Evolutionary conservation across 768 basidiomycete genomes (phyloP).

Genomic region (Suillus lakei): DNA sequence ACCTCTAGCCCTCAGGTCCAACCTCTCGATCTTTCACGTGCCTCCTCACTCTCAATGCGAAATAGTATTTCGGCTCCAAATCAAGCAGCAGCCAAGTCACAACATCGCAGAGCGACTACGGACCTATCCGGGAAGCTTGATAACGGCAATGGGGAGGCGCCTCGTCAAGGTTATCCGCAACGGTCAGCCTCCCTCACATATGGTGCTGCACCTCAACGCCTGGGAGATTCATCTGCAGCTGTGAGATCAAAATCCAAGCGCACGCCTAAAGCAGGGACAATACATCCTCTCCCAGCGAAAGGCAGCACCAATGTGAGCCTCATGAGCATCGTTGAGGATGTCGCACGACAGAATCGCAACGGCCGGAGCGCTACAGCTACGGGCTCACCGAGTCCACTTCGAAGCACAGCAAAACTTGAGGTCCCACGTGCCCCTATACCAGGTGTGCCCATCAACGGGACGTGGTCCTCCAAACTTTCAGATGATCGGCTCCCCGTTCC

Average conservation of each 20-base stretch:
- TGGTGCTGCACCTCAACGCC: background rate
- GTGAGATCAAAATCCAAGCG: slow-evolving; percentile 15
- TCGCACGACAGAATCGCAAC: slow-evolving; percentile 46
- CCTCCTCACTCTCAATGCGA: slow-evolving; percentile 13
- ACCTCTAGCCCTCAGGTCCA: background rate
- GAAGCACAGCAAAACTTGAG: slow-evolving; percentile 3
- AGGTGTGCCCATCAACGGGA: background rate
- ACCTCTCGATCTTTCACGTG: background rate
- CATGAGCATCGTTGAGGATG: slow-evolving; percentile 73
- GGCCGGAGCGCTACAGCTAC: slow-evolving; percentile 16
- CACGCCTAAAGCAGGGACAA: slow-evolving; percentile 4
- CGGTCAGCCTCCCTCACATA: slow-evolving; percentile 9
- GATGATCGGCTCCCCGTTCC: slow-evolving; percentile 1
- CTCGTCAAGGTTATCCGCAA: background rate
- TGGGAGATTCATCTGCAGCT: background rate
- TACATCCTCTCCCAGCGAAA: slow-evolving; percentile 15
- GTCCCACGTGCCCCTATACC: slow-evolving; percentile 13
- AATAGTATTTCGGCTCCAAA: slow-evolving; percentile 7
- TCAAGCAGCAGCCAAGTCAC: background rate
- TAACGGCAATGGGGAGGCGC: background rate
- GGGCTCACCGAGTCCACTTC: background rate
- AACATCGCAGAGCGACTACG: slow-evolving; percentile 11
- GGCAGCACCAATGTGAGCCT: slow-evolving; percentile 43
- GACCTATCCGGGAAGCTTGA: slow-evolving; percentile 8
- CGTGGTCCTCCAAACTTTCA: background rate